Percentiles rank a stretch among this genome's conserved stretches.
Conservation (phyloP, 179 eudicot species). For the Silene vulgaris region DNA sequence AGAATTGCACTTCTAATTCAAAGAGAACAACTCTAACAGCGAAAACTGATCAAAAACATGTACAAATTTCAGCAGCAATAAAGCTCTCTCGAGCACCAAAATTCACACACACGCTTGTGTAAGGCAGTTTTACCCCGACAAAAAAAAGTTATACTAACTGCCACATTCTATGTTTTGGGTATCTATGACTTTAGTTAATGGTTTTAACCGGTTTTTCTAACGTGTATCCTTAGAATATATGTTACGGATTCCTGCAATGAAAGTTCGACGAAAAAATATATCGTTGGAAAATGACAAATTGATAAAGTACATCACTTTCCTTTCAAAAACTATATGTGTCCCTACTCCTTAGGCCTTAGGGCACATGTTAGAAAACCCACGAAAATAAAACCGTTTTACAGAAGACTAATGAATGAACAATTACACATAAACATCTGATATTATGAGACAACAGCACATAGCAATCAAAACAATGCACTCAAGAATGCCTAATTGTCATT, state of each 20-base stretch:
- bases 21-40: background rate
- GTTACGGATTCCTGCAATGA: no score
- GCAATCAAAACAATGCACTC: background rate
- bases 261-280: no score
- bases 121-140: background rate
- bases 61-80: background rate
- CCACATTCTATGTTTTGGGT: no score
- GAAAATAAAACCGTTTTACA: no score
- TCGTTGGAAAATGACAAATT: no score
- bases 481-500: background rate
- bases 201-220: no score
- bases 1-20: background rate
- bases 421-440: background rate
- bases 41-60: slow-evolving; percentile 12
- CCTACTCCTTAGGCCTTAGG: no score
- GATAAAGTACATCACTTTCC: no score
- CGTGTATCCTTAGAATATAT: background rate
- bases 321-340: no score
- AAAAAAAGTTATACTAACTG: no score
- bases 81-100: background rate
- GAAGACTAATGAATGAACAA: background rate
- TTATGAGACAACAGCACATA: background rate
- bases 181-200: no score
- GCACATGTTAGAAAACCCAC: no score
- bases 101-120: background rate